A percentile compares a stretch with the other conserved stretches of the same genome.
Conservation (phyloP, 805 yeast species). For the Candida glaebosa region DNA sequence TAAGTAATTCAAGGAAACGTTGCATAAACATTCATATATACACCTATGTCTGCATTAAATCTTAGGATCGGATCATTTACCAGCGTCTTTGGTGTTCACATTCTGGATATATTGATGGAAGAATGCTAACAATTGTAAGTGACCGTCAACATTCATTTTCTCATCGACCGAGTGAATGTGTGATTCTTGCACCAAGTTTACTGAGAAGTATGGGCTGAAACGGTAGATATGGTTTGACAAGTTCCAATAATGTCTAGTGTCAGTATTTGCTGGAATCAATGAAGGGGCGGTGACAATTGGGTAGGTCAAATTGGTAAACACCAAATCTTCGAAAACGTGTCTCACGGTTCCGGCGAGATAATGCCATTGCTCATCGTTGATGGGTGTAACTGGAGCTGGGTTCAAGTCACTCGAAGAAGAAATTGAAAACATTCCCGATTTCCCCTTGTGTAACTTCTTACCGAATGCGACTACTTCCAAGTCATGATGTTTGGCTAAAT, state of each 20-base stretch:
- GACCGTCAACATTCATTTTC: constrained; percentile 50
- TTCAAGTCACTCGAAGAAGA: constrained; percentile 22
- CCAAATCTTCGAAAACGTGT: constrained; percentile 45
- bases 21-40: too few relatives aligned
- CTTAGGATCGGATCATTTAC: too few relatives aligned
- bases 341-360: constrained; percentile 42
- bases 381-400: constrained; percentile 47
- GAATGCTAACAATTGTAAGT: constrained; percentile 56
- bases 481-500: constrained; percentile 24
- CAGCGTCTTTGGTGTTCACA: constrained; percentile 27
- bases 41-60: too few relatives aligned
- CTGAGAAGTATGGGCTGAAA: constrained; percentile 45
- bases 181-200: constrained; percentile 28
- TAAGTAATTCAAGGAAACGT: too few relatives aligned
- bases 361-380: constrained; percentile 36
- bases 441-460: constrained; percentile 16
- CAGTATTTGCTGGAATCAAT: constrained; percentile 68
- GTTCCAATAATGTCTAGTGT: constrained; percentile 63
- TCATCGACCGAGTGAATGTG: constrained; percentile 67
- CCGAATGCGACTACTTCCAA: constrained; percentile 36
- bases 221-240: constrained; percentile 61
- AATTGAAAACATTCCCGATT: constrained; percentile 15
- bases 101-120: constrained; percentile 49
- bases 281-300: constrained; percentile 51
- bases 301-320: constrained; percentile 27